Evolutionary conservation across 108 stramenopile species (phyloP).

Genomic region (Cyclotella choctawhatcheeana): DNA sequence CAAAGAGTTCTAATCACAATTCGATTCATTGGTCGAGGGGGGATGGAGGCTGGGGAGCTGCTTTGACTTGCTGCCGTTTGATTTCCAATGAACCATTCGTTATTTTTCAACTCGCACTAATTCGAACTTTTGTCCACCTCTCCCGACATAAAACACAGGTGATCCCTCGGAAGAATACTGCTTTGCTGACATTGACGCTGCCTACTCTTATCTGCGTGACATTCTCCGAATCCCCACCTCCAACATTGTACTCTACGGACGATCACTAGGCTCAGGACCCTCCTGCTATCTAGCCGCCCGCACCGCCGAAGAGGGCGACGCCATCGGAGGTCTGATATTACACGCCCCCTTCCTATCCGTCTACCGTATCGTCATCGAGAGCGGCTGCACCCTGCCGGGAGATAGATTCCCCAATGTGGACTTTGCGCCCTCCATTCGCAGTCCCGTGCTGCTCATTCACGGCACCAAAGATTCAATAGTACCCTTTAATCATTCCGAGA

Average conservation of each 20-base stretch:
- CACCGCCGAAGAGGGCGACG: constrained; percentile 71
- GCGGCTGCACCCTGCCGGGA: constrained; percentile 93
- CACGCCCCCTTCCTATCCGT: constrained; percentile 95
- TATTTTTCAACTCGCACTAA: too few relatives aligned
- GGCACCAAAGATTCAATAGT: constrained; percentile 96
- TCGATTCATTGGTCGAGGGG: too few relatives aligned
- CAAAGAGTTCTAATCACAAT: too few relatives aligned
- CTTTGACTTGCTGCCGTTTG: neutral
- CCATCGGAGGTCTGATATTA: constrained; percentile 94
- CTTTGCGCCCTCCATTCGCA: constrained; percentile 71
- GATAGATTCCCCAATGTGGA: constrained; percentile 98
- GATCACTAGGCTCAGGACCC: constrained; percentile 94
- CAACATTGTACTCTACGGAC: constrained; percentile 93
- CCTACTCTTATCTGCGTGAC: constrained; percentile 84
- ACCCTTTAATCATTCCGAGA: constrained; percentile 92
- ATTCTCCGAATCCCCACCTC: constrained; percentile 77
- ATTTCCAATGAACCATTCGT: neutral
- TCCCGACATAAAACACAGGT: constrained; percentile 38
- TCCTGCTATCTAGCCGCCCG: constrained; percentile 93
- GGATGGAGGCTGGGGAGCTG: too few relatives aligned
- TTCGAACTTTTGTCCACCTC: neutral
- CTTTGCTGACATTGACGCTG: constrained; percentile 94
- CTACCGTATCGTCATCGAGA: constrained; percentile 91
- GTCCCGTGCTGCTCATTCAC: constrained; percentile 89
- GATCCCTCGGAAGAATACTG: constrained; percentile 90